Percentiles rank a stretch among this genome's conserved stretches.
Conservation (phyloP, 2,329 filamentous ascomycete species). For the Aspergillus vadensis region DNA sequence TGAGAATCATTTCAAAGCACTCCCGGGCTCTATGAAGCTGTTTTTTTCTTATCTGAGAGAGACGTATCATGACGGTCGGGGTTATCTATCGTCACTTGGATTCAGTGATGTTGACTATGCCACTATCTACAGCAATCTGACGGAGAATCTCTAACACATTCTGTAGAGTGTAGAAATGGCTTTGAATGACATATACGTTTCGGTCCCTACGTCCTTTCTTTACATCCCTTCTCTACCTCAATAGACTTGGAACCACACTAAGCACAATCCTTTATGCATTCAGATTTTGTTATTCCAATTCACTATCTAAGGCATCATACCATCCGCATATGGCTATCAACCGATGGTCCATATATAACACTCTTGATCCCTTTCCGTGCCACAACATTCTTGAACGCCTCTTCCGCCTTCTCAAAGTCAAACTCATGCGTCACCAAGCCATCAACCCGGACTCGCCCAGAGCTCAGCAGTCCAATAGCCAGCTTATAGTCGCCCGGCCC, state of each 20-base stretch:
- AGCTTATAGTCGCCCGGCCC: conserved; percentile 75
- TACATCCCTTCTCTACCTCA: no score
- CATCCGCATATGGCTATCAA: background rate
- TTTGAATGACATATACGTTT: no score
- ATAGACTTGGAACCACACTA: no score
- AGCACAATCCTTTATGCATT: no score
- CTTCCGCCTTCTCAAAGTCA: conserved; percentile 72
- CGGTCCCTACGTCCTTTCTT: no score
- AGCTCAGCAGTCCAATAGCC: conserved; percentile 69
- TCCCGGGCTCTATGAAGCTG: background rate
- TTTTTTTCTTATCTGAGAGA: background rate
- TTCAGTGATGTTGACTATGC: background rate
- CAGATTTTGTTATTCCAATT: no score
- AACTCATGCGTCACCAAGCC: conserved; percentile 74
- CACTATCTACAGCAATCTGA: background rate
- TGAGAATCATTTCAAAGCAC: background rate
- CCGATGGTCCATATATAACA: conserved; percentile 37
- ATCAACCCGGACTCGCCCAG: conserved; percentile 67
- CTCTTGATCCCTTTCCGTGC: conserved; percentile 61
- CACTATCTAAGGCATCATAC: background rate
- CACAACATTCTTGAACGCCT: conserved; percentile 81
- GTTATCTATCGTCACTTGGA: background rate
- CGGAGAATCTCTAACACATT: no score
- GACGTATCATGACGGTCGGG: background rate
- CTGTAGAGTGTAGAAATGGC: no score